Evolutionary conservation across 2,329 filamentous ascomycete species (phyloP), one percentile per base, ranked within the genome.

Genomic region (Leptographium wingfieldii): DNA sequence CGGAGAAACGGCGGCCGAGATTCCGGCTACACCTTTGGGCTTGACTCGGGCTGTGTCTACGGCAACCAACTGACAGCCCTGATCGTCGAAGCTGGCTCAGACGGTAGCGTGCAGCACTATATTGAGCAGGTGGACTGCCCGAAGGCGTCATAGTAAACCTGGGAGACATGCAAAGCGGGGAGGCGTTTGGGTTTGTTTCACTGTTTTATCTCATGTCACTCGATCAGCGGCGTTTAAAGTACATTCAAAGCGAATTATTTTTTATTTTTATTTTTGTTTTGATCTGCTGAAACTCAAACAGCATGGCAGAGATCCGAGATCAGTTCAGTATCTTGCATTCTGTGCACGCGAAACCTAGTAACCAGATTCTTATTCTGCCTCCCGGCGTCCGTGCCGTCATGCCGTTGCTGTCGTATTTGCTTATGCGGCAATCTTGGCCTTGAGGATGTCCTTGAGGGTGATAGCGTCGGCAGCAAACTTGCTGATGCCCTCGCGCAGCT

Each of bases 401-500:
- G 22, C n/a, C 48, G 25, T 49, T 22, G 22, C 46, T 25, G 46
- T 25, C 46, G n/a, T 25, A 5, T 19, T 22, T 6, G 12, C 25
- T 58, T 65, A 66, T 57, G 62, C 64, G 31, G 22, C 12, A 69
- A 97, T 81, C 89, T 96, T 97, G 77, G 84, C 76, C 82, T 87
- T 87, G 71, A 99, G 82, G 71, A 95, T 92, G 65, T 84, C 82
- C 88, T 97, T 97, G 69, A 99, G 86, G 62, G 90, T 95, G 67
- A 92, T 79, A 67, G 94, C 92, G 72, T 99, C 94, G 68, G 94
- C 94, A 62, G 94, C 92, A 72, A 99, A 99, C 81, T 96, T 96
- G 82, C 90, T 95, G 82, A 99, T 99, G 77, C 94, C 94, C 80
- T 99, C 94, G 64, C 92, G 89, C 69, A 99, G 86, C 88, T 99